Percentiles rank a stretch among this genome's conserved stretches.
Conservation (phyloP, 1,139 yeast genomes). For the Kluyveromyces sp. region DNA sequence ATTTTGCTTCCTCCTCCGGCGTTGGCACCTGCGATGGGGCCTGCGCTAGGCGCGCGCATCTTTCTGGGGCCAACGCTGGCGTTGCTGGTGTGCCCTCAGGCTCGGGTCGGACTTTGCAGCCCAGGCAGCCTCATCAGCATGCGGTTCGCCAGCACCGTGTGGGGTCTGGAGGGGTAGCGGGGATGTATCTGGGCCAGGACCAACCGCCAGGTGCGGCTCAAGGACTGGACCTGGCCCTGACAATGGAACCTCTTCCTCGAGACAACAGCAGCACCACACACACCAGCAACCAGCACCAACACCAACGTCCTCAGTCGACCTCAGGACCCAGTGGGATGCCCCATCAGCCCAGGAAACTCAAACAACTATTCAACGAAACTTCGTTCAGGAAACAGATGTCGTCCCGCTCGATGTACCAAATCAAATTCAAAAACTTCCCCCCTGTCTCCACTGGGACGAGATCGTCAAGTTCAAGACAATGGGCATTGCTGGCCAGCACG, state of each 20-base stretch:
- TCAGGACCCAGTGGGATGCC: neutral
- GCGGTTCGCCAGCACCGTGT: neutral
- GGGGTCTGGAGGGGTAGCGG: neutral
- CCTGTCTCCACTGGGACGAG: conserved; percentile 21
- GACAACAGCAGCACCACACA: neutral
- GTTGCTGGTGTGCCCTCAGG: too few relatives aligned
- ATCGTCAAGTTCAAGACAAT: conserved; percentile 6
- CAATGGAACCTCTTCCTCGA: neutral
- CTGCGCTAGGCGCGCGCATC: conserved; percentile 1
- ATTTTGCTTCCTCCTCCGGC: conserved; percentile 13
- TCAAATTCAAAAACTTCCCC: conserved; percentile 28
- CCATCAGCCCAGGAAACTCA: conserved; percentile 12
- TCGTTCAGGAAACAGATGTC: conserved; percentile 31
- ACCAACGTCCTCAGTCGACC: conserved; percentile 3
- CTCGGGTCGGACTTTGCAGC: neutral
- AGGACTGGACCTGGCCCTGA: neutral
- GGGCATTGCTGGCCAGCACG: conserved; percentile 5
- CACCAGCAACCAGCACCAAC: conserved; percentile 6
- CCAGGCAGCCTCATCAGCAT: conserved; percentile 2
- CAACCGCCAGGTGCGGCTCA: neutral
- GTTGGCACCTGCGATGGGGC: conserved; percentile 1
- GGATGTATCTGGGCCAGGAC: neutral
- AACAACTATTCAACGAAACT: conserved; percentile 27
- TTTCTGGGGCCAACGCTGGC: neutral
- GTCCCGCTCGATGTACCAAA: conserved; percentile 29